Conservation (phyloP, 2,329 filamentous ascomycete species). For the Torrubiella hemipterigena region DNA sequence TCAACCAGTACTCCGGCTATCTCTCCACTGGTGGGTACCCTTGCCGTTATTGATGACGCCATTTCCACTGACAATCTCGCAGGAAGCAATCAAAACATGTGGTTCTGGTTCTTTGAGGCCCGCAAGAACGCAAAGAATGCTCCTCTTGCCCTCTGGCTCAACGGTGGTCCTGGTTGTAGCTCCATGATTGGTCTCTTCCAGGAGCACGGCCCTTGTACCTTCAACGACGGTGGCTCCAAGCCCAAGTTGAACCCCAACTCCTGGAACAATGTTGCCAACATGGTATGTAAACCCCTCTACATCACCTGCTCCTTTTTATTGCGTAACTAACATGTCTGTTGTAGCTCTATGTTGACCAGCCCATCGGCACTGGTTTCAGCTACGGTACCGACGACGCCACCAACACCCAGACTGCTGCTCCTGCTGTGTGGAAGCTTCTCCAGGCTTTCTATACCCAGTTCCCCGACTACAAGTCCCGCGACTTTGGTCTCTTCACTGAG, state of each 20-base stretch:
- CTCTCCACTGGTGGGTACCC: constrained; percentile 13
- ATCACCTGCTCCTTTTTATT: too few species aligned
- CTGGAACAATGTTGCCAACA: constrained; percentile 29
- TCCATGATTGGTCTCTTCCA: constrained; percentile 28
- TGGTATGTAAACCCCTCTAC: too few species aligned
- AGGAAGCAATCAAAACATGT: constrained; percentile 23
- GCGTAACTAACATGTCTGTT: constrained; percentile 24
- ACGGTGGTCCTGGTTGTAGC: too few species aligned
- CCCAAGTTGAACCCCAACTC: constrained; percentile 31
- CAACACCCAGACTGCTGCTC: constrained; percentile 21
- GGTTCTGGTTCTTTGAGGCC: constrained; percentile 29
- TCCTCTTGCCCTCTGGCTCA: constrained; percentile 26
- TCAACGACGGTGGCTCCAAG: constrained; percentile 20
- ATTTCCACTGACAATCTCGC: too few species aligned
- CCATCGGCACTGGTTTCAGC: constrained; percentile 19
- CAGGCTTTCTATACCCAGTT: constrained; percentile 53
- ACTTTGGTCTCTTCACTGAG: constrained; percentile 41
- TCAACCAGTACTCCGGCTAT: constrained; percentile 7
- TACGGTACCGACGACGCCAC: constrained; percentile 4
- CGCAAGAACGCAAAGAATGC: constrained; percentile 10
- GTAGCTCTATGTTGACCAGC: constrained; percentile 10
- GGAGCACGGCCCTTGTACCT: constrained; percentile 31
- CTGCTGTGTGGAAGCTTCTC: constrained; percentile 39
- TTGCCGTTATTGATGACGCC: too few species aligned
- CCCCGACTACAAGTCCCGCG: constrained; percentile 45